These are phyloP conservation scores for Fusarium pseudonygamai DNA, from an alignment of 2,329 filamentous ascomycete species.

Conservation along the genomic window DNA sequence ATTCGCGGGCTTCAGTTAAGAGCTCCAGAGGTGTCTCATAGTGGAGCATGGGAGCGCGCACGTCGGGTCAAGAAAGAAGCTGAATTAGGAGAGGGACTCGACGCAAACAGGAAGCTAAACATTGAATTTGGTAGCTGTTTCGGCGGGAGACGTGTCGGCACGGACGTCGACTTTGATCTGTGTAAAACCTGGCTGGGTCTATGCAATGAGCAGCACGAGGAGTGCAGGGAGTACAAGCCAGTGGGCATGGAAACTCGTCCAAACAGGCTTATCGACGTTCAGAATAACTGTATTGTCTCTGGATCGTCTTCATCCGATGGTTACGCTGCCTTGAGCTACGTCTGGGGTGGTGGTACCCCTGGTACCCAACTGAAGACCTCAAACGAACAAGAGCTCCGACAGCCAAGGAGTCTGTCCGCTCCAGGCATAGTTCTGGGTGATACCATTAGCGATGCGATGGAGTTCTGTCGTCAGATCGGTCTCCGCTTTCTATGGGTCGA, in stretches of 20 bases:
- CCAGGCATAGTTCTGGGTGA: not conserved
- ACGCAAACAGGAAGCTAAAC: fast-evolving
- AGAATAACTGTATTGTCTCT: not conserved
- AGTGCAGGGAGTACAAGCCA: not conserved
- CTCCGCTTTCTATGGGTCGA: not conserved
- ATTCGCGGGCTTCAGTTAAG: not conserved
- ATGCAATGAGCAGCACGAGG: not conserved
- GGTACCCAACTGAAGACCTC: not conserved
- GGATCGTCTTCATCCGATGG: not conserved
- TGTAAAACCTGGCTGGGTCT: not conserved
- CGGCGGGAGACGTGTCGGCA: fast-evolving
- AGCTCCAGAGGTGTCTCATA: not conserved
- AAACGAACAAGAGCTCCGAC: not conserved
- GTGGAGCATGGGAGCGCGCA: not conserved
- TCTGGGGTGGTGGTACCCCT: not conserved
- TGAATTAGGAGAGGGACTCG: fast-evolving
- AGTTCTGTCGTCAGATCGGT: not conserved
- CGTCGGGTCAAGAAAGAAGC: not conserved
- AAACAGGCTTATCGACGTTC: not conserved
- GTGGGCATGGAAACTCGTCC: fast-evolving
- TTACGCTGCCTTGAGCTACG: not conserved
- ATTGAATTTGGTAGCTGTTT: not conserved
- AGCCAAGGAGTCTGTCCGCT: not conserved
- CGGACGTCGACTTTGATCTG: not conserved
- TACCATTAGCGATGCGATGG: not conserved